These are phyloP conservation scores for Carex pumila DNA, from an alignment of 176 grass and related monocot genomes.

Conservation along the genomic window DNA sequence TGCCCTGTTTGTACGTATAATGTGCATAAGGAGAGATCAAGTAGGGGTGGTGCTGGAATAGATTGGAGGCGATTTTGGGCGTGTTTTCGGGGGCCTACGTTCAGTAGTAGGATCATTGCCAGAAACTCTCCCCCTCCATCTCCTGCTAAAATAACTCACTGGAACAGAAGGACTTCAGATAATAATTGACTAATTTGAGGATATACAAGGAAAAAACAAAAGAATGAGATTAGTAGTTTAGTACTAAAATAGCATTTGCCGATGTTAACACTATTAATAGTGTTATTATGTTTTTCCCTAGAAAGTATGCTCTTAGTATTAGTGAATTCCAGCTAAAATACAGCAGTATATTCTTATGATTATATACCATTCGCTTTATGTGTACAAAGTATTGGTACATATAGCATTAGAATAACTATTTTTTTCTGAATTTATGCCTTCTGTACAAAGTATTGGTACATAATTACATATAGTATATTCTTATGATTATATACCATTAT, in stretches of 20 bases:
- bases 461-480: too few species aligned
- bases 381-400: not conserved
- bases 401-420: not conserved
- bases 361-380: not conserved
- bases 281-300: not conserved
- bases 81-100: not conserved
- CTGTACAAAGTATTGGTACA: too few species aligned
- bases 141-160: not conserved
- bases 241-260: not conserved
- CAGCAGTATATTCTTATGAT: not conserved
- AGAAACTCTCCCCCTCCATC: slow-evolving; percentile 5
- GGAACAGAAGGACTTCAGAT: not conserved
- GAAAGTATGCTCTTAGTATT: not conserved
- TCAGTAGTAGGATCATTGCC: slow-evolving; percentile 12
- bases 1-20: not conserved
- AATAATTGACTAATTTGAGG: not conserved
- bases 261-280: not conserved
- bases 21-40: not conserved
- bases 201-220: not conserved
- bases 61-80: slow-evolving; percentile 11
- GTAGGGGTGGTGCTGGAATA: not conserved
- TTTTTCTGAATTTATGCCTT: not conserved
- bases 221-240: not conserved
- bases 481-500: too few species aligned
- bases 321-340: not conserved